phyloP scores from a whole-genome alignment of 192 early-diverging fungal genomes.

The Coemansia sp. region DNA sequence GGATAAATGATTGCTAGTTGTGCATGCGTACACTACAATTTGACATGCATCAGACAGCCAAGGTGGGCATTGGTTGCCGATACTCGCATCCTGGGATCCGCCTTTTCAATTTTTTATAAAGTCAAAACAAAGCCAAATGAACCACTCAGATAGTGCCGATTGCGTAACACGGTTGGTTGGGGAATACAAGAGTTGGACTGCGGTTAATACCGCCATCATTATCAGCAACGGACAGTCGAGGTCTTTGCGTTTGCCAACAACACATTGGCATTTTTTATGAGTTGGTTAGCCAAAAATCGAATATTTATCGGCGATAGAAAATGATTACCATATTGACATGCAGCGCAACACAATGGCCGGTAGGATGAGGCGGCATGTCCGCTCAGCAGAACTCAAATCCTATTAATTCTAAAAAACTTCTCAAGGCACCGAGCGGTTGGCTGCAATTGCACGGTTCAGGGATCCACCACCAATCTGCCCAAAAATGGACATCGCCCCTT shows the following conservation, averaged over 20 bases:
- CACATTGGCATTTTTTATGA: background rate
- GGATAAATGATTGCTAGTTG: constrained; percentile 9
- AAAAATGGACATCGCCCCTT: background rate
- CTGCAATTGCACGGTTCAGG: constrained; percentile 6
- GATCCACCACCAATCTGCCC: constrained; percentile 8
- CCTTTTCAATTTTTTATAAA: background rate
- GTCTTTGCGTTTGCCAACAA: background rate
- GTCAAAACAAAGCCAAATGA: constrained; percentile 1
- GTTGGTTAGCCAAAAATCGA: too few relatives aligned
- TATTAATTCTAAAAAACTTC: constrained; percentile 3
- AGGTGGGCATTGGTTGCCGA: background rate
- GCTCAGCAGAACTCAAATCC: background rate
- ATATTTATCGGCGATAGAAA: too few relatives aligned
- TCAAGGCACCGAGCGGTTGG: constrained; percentile 19
- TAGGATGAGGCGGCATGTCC: background rate
- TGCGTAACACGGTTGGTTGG: background rate
- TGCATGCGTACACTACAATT: background rate
- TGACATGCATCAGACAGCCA: background rate
- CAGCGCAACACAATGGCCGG: background rate
- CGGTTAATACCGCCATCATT: too few relatives aligned
- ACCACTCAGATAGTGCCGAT: background rate
- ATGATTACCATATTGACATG: constrained; percentile 2
- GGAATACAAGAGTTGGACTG: background rate
- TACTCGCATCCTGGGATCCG: background rate
- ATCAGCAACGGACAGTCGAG: too few relatives aligned